Evolutionary conservation across 805 yeast species (phyloP), one percentile per base, ranked within the genome.

Genomic region (Metschnikowia aberdeeniae): DNA sequence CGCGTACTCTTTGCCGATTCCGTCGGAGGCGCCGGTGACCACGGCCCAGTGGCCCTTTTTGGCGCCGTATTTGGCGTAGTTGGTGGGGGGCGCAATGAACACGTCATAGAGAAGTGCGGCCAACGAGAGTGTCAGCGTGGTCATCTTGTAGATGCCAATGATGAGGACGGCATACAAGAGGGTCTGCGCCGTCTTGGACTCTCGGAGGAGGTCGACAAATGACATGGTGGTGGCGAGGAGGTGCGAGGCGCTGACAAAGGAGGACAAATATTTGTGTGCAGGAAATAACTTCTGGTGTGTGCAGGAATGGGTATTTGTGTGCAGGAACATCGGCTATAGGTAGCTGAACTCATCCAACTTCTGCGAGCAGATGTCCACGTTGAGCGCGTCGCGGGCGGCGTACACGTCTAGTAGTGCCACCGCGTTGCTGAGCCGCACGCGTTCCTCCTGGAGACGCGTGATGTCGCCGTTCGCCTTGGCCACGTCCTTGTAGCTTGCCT

Each of bases 11-110:
- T 90, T 89, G 46, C 99, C 99, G 59, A 93, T 85, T 30, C 99
- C 99, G 63, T 93, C 98, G 39, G 97, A 88, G 3, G 97, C 95
- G 47, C 99, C 99, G 6, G 99, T 93, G 13, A 93, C 78, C 28
- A 93, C 86, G n/a, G 97, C 97, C 92, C 97, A 93, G 34, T 78
- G 73, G 24, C 84, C 85, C 17, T 54, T 47, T 49, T 73, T 72
- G 24, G 92, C 84, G n/a, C 97, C 96, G 59, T 89, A 89, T 61
- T 80, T 82, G 34, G 63, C 58, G 58, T 76, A 83, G 58, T 73
- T 63, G 40, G 73, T 80, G 6, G 82, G 68, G 28, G 92, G 89
- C 29, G 84, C 69, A 22, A 87, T 47, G 58, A 80, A 84, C 40
- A 83, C 63, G 51, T 86, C 90, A 17, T 72, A 54, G n/a, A 86